These are phyloP conservation scores for Clavariopsis aquatica DNA, from an alignment of 495 filamentous ascomycete genomes.

Conservation along the genomic window DNA sequence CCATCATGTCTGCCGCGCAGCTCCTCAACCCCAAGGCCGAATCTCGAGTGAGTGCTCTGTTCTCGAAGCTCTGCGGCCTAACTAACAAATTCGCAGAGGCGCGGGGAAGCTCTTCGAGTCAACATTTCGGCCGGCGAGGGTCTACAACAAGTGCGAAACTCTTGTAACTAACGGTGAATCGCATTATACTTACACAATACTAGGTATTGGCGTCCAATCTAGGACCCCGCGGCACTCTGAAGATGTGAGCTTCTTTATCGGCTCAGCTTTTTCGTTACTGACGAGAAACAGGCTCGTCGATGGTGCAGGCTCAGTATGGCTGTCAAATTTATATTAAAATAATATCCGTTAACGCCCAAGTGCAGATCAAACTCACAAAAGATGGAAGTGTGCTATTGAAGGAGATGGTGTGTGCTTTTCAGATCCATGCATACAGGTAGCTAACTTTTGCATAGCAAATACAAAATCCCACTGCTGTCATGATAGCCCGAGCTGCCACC, in stretches of 20 bases:
- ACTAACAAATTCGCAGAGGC: slow-evolving; percentile 65
- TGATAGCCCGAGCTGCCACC: slow-evolving; percentile 97
- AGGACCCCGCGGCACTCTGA: slow-evolving; percentile 89
- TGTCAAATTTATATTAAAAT: not conserved
- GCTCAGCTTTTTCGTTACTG: slow-evolving; percentile 7
- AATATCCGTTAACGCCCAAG: not conserved
- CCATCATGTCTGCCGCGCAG: slow-evolving; percentile 82
- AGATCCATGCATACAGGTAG: not conserved
- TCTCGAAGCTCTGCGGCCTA: slow-evolving; percentile 35
- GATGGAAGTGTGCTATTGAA: slow-evolving; percentile 93
- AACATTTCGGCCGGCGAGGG: slow-evolving; percentile 96
- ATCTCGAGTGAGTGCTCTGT: slow-evolving; percentile 68
- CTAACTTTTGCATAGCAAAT: slow-evolving; percentile 57
- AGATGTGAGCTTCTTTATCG: slow-evolving; percentile 64
- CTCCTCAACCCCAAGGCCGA: slow-evolving; percentile 98
- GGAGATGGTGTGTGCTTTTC: slow-evolving; percentile 74
- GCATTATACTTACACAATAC: slow-evolving; percentile 16
- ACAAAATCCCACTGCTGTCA: slow-evolving; percentile 89
- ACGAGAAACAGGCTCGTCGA: slow-evolving; percentile 75
- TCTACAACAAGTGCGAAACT: slow-evolving; percentile 42
- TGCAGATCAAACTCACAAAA: slow-evolving; percentile 96
- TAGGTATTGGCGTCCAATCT: slow-evolving; percentile 97
- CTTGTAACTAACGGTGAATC: not conserved
- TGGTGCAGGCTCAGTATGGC: slow-evolving; percentile 82
- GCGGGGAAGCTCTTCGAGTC: slow-evolving; percentile 91